Percentiles rank a stretch among this genome's conserved stretches.
Conservation (phyloP, 169 alveolate species). For the Plasmodium yoelii region DNA sequence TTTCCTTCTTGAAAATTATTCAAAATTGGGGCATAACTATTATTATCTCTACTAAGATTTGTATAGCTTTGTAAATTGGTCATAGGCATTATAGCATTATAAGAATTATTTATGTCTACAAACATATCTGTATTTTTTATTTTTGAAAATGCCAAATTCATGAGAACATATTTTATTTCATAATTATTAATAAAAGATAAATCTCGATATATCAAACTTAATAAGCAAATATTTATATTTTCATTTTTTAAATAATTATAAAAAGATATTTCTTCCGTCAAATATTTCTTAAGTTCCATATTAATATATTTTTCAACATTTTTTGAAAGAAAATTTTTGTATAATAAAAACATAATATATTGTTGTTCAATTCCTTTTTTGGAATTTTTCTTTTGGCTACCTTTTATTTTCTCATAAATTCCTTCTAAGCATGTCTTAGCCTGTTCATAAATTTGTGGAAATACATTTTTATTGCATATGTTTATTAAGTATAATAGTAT, state of each 20-base stretch:
- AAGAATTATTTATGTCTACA: neutral
- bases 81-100: neutral
- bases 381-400: slow-evolving; percentile 52
- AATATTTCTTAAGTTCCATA: slow-evolving; percentile 28
- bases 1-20: neutral
- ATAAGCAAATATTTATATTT: slow-evolving; percentile 68
- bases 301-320: slow-evolving; percentile 43
- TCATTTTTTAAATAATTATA: slow-evolving; percentile 73
- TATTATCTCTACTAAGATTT: neutral
- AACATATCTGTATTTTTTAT: slow-evolving; percentile 27
- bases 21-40: neutral
- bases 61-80: neutral
- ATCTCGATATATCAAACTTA: slow-evolving; percentile 76
- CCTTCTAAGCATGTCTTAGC: slow-evolving; percentile 20
- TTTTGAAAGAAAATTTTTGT: slow-evolving; percentile 51
- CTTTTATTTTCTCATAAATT: slow-evolving; percentile 38
- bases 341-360: slow-evolving; percentile 47
- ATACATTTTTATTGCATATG: slow-evolving; percentile 17
- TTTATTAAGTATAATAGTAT: slow-evolving; percentile 25
- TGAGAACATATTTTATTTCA: slow-evolving; percentile 49
- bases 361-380: slow-evolving; percentile 58
- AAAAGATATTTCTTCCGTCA: slow-evolving; percentile 58
- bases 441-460: slow-evolving; percentile 3
- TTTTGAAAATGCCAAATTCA: slow-evolving; percentile 72
- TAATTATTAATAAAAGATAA: slow-evolving; percentile 61